phyloP scores from a whole-genome alignment of 805 yeast species.

The Jamesozyma piceae region DNA sequence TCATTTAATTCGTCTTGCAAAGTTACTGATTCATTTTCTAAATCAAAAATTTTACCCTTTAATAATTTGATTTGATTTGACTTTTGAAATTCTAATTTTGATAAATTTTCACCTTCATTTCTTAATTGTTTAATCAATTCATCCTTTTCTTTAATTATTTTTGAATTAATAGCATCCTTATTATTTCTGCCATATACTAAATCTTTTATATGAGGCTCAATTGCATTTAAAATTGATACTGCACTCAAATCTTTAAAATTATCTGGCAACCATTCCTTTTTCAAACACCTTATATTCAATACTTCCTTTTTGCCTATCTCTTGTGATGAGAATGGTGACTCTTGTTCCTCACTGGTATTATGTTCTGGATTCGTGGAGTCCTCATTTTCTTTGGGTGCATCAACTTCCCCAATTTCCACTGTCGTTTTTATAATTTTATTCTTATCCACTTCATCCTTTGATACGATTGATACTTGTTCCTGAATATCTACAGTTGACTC shows the following conservation, averaged over 20 bases:
- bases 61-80: conserved; percentile 55
- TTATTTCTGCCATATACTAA: not conserved
- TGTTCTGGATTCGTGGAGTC: not conserved
- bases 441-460: not conserved
- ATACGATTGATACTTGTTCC: not conserved
- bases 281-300: not conserved
- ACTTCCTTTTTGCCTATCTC: not conserved
- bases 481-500: not conserved
- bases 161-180: conserved; percentile 13
- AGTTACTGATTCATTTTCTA: not conserved
- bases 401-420: not conserved
- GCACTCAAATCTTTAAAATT: conserved; percentile 12
- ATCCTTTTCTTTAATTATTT: conserved; percentile 35
- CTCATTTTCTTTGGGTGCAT: not conserved
- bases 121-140: conserved; percentile 53
- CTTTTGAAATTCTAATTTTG: conserved; percentile 60
- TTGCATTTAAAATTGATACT: conserved; percentile 1
- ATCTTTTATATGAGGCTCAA: conserved; percentile 6
- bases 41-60: conserved; percentile 2
- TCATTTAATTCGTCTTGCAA: conserved; percentile 8
- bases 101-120: conserved; percentile 67
- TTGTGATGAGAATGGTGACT: not conserved
- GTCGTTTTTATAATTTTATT: not conserved
- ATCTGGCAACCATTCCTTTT: conserved; percentile 11
- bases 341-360: not conserved